Evolutionary conservation across 1,284 basidiomycete species (phyloP).

Genomic region (Papiliotrema fonsecae): DNA sequence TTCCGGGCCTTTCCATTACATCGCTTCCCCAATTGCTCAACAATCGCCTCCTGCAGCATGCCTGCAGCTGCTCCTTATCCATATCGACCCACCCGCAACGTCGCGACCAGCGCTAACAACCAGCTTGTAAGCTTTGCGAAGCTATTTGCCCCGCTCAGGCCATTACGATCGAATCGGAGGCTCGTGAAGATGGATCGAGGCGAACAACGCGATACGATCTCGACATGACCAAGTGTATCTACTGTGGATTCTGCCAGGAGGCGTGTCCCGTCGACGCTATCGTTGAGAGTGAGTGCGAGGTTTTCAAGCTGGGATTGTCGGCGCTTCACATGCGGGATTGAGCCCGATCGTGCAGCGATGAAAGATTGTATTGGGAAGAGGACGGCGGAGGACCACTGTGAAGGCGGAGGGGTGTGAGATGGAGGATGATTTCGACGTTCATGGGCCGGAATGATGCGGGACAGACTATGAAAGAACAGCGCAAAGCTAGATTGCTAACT

Average conservation of each 20-base stretch:
- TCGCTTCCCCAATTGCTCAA: not conserved
- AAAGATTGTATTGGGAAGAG: no score
- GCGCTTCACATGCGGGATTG: no score
- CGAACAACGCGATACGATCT: conserved; percentile 98
- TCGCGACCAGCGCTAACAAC: no score
- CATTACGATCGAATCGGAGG: conserved; percentile 98
- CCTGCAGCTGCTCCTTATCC: no score
- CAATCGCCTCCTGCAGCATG: no score
- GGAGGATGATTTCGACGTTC: no score
- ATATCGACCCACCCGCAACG: no score
- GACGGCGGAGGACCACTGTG: no score
- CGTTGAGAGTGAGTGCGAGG: conserved; percentile 77
- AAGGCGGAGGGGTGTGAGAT: no score
- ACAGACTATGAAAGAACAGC: not conserved
- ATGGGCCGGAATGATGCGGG: no score
- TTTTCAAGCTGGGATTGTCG: not conserved
- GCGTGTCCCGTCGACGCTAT: conserved; percentile 99
- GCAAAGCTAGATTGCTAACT: not conserved
- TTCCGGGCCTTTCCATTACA: no score
- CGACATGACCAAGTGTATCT: conserved; percentile 90
- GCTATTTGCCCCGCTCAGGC: conserved; percentile 99
- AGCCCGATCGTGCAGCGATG: no score
- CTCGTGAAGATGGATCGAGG: conserved; percentile 89
- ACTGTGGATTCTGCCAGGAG: conserved; percentile 97
- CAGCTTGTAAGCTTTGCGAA: conserved; percentile 98